These are phyloP conservation scores for Beta vulgaris DNA, from an alignment of 148 eudicot genomes.

Conservation along the genomic window DNA sequence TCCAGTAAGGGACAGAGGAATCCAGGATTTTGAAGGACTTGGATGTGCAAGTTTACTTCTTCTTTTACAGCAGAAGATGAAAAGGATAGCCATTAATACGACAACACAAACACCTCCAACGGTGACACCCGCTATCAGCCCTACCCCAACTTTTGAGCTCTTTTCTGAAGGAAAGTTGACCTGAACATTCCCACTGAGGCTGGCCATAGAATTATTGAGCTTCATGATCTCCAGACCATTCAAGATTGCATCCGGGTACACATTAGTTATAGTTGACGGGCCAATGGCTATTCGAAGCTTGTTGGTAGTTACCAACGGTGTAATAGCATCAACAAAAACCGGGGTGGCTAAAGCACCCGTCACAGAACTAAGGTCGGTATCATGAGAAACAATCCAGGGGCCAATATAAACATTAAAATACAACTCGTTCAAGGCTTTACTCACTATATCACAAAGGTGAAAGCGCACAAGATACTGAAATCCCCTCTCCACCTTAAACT, in stretches of 20 bases:
- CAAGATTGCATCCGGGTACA: constrained; percentile 69
- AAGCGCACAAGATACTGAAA: constrained; percentile 80
- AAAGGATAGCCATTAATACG: constrained; percentile 37
- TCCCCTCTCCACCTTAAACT: constrained; percentile 57
- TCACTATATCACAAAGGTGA: constrained; percentile 88
- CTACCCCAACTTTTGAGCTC: constrained; percentile 41
- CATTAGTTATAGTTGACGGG: constrained; percentile 40
- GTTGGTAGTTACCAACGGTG: constrained; percentile 26
- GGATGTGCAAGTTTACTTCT: constrained; percentile 38
- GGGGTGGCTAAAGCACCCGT: constrained; percentile 51
- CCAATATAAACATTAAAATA: constrained; percentile 65
- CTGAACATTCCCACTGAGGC: constrained; percentile 42
- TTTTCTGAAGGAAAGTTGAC: constrained; percentile 22
- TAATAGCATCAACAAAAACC: constrained; percentile 58
- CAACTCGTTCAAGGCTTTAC: constrained; percentile 40
- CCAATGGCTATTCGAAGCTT: constrained; percentile 63
- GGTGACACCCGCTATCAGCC: constrained; percentile 52
- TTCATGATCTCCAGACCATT: constrained; percentile 93
- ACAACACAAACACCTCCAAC: constrained; percentile 46
- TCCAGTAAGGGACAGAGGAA: constrained; percentile 57
- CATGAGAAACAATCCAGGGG: constrained; percentile 40
- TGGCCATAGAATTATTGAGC: constrained; percentile 58
- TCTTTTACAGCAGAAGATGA: constrained; percentile 37
- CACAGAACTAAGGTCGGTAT: constrained; percentile 46
- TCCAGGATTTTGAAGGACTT: constrained; percentile 64